These are phyloP conservation scores for Artemisia tridentata DNA, from an alignment of 129 eudicot species.

Conservation along the genomic window DNA sequence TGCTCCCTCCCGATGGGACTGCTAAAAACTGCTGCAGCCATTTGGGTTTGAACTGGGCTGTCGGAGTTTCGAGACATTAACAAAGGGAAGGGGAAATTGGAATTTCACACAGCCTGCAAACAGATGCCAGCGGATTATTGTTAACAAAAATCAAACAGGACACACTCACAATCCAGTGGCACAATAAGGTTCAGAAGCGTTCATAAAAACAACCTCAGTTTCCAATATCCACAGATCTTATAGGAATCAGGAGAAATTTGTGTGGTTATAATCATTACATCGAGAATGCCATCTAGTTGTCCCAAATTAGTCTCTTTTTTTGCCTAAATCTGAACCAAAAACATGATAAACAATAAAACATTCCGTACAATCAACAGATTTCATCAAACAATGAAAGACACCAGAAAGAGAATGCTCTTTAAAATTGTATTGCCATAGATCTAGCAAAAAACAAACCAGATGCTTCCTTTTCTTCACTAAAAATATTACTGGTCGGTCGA, in stretches of 20 bases:
- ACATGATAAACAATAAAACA: background rate
- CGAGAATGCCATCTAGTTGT: conserved; percentile 8
- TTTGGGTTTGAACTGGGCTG: conserved; percentile 87
- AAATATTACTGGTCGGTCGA: background rate
- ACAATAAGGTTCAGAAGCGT: background rate
- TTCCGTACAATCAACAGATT: background rate
- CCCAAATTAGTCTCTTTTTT: conserved; percentile 4
- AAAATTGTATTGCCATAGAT: conserved; percentile 1
- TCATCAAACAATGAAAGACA: background rate
- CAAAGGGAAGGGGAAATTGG: conserved; percentile 36
- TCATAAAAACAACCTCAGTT: conserved; percentile 30
- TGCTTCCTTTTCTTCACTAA: background rate
- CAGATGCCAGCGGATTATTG: background rate
- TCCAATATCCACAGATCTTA: conserved; percentile 10
- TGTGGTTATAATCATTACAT: conserved; percentile 10
- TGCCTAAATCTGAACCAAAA: conserved; percentile 18
- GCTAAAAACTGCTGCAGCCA: conserved; percentile 70
- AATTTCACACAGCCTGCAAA: conserved; percentile 36
- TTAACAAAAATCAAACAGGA: conserved; percentile 39
- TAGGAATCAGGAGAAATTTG: background rate
- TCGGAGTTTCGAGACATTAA: conserved; percentile 61
- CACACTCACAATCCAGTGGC: conserved; percentile 20
- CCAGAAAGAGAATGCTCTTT: background rate
- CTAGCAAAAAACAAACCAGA: background rate
- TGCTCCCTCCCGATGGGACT: conserved; percentile 75